Evolutionary conservation across 1,284 basidiomycete species (phyloP).

Genomic region (Coniferiporia sulphurascens): DNA sequence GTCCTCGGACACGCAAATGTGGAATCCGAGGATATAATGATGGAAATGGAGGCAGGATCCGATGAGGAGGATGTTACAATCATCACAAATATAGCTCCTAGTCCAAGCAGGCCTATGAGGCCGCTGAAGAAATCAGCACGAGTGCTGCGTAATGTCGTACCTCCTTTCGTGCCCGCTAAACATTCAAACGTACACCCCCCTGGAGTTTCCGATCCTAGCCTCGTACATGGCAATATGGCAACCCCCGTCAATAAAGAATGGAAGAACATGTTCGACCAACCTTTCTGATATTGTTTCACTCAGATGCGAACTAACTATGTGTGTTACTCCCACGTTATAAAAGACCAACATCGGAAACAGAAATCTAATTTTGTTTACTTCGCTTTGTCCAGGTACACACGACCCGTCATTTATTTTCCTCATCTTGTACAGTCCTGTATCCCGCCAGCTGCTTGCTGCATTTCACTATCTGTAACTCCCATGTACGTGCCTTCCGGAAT

Average conservation of each 20-base stretch:
- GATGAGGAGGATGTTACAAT: constrained; percentile 15
- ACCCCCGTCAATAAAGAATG: background rate
- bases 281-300: constrained; percentile 7
- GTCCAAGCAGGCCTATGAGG: constrained; percentile 15
- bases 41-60: constrained; percentile 22
- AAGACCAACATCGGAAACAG: too few relatives aligned
- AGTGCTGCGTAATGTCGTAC: background rate
- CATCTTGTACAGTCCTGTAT: background rate
- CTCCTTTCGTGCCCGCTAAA: background rate
- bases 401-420: background rate
- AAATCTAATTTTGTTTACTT: too few relatives aligned
- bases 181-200: background rate
- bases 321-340: background rate
- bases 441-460: background rate
- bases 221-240: background rate
- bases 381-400: too few relatives aligned
- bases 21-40: constrained; percentile 25
- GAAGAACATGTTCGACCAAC: constrained; percentile 11
- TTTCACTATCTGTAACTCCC: background rate
- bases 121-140: constrained; percentile 8
- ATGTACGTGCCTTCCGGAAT: background rate
- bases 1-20: constrained; percentile 13
- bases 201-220: background rate
- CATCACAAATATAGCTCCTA: background rate
- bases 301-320: background rate